A percentile compares a stretch with the other conserved stretches of the same genome.
These are phyloP conservation scores for Leishmania amazonensis DNA, from an alignment of 208 protist genomes.

Conservation along the genomic window DNA sequence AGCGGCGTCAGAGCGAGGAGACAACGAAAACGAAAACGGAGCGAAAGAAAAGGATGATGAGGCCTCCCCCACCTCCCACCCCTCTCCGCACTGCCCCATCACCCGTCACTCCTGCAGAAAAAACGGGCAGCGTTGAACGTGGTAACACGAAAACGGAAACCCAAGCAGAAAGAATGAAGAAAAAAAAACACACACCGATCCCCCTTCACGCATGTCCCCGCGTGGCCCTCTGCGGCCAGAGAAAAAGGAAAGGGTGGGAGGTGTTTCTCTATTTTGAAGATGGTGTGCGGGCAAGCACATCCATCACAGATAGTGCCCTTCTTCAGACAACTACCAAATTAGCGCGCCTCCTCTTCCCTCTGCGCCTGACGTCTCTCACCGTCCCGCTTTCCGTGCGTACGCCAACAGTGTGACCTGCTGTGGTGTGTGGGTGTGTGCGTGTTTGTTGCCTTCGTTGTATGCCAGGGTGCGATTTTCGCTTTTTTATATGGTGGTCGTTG, in stretches of 20 bases:
- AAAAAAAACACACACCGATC: background rate
- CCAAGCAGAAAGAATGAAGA: background rate
- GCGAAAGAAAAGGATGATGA: background rate
- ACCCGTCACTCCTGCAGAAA: background rate
- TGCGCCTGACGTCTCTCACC: background rate
- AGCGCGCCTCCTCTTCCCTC: background rate
- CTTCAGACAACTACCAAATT: background rate
- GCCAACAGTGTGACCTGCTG: background rate
- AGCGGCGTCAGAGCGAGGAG: background rate
- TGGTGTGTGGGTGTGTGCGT: background rate
- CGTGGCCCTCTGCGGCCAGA: background rate
- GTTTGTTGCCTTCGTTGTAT: background rate
- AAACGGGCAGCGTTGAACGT: background rate
- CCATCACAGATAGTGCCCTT: background rate
- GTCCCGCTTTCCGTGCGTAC: background rate
- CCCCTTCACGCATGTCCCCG: background rate
- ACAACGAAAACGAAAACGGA: background rate
- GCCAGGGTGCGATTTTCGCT: too few species aligned
- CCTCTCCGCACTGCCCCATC: background rate
- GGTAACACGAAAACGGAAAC: background rate
- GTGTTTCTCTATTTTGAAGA: background rate
- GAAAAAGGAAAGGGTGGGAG: background rate
- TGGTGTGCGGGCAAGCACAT: background rate
- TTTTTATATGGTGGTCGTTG: too few species aligned
- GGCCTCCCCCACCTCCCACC: too few species aligned